A percentile compares a stretch with the other conserved stretches of the same genome.
These are phyloP conservation scores for Ustilago shanxiensis DNA, from an alignment of 1,284 basidiomycete species.

Conservation along the genomic window DNA sequence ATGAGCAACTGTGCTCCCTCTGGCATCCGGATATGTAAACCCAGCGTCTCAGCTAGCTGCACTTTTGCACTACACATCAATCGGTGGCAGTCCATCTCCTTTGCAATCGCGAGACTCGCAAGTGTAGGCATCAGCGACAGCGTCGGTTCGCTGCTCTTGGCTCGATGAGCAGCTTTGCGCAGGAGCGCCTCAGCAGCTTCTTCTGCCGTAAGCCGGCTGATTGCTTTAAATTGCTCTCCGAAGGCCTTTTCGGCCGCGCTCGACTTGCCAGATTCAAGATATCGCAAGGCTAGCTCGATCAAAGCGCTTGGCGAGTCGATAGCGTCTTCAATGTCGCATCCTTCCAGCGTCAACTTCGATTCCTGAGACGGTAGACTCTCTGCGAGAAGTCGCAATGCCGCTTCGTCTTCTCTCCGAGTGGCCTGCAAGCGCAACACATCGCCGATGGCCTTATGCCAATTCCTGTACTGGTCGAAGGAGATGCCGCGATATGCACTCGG, in stretches of 20 bases:
- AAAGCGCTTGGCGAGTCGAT: conserved; percentile 36
- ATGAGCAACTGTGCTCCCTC: conserved; percentile 31
- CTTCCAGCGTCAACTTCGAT: neutral
- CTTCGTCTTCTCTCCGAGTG: conserved; percentile 29
- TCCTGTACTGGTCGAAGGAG: conserved; percentile 33
- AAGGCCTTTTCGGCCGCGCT: conserved; percentile 19
- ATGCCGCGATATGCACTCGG: conserved; percentile 20
- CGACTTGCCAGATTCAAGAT: conserved; percentile 31
- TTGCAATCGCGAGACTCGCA: conserved; percentile 38
- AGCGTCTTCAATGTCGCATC: conserved; percentile 35
- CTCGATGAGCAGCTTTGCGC: conserved; percentile 21
- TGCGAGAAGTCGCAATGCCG: conserved; percentile 18
- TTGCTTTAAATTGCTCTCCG: conserved; percentile 17
- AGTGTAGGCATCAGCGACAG: conserved; percentile 37
- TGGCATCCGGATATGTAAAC: conserved; percentile 35
- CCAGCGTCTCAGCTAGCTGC: conserved; percentile 42
- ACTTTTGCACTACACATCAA: conserved; percentile 25
- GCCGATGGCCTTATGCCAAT: conserved; percentile 28
- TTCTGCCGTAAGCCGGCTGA: conserved; percentile 30
- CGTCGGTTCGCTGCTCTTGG: conserved; percentile 22
- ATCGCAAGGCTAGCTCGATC: conserved; percentile 36
- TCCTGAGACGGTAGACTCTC: conserved; percentile 18
- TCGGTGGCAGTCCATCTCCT: conserved; percentile 37
- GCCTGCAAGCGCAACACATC: conserved; percentile 38
- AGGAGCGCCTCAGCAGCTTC: conserved; percentile 33